Percentiles rank a stretch among this genome's conserved stretches.
Evolutionary conservation across 805 yeast species (phyloP).

Genomic region (Huiozyma sinensis): DNA sequence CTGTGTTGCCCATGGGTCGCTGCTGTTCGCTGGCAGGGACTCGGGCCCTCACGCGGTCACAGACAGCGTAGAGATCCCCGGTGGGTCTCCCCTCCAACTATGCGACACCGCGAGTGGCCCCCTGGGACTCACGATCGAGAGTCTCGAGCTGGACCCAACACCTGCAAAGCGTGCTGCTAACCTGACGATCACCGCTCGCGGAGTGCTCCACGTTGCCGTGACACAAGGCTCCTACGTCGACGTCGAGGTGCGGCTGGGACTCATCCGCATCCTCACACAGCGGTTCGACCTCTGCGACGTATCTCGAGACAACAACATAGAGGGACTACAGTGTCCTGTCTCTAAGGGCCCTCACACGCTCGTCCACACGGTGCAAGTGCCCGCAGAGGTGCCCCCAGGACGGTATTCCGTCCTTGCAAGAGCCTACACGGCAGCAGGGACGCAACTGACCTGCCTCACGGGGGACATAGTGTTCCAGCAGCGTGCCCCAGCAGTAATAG

Average conservation of each 20-base stretch:
- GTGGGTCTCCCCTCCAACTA: slow-evolving; percentile 71
- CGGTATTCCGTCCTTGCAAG: slow-evolving; percentile 77
- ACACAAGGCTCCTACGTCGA: slow-evolving; percentile 89
- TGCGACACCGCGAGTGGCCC: slow-evolving; percentile 65
- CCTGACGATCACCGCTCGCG: slow-evolving; percentile 69
- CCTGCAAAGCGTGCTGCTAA: slow-evolving; percentile 86
- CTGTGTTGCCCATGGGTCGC: neutral
- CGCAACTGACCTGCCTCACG: slow-evolving; percentile 71
- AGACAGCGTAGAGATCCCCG: slow-evolving; percentile 61
- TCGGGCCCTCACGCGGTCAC: slow-evolving; percentile 1
- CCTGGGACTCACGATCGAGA: slow-evolving; percentile 42
- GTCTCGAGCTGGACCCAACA: slow-evolving; percentile 61
- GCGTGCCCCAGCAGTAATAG: neutral
- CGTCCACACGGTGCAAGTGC: slow-evolving; percentile 68
- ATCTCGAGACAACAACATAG: slow-evolving; percentile 59
- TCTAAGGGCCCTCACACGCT: slow-evolving; percentile 56
- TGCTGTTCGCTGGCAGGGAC: neutral
- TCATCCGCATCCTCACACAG: slow-evolving; percentile 75
- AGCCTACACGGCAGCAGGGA: slow-evolving; percentile 75
- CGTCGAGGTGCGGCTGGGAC: slow-evolving; percentile 87
- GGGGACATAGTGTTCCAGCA: slow-evolving; percentile 46
- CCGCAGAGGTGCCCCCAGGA: slow-evolving; percentile 92
- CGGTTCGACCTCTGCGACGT: slow-evolving; percentile 92
- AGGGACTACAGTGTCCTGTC: slow-evolving; percentile 65
- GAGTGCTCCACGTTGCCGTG: slow-evolving; percentile 43